Percentiles rank a stretch among this genome's conserved stretches.
phyloP scores from a whole-genome alignment of 257 asterid species.

The Capsicum baccatum region DNA sequence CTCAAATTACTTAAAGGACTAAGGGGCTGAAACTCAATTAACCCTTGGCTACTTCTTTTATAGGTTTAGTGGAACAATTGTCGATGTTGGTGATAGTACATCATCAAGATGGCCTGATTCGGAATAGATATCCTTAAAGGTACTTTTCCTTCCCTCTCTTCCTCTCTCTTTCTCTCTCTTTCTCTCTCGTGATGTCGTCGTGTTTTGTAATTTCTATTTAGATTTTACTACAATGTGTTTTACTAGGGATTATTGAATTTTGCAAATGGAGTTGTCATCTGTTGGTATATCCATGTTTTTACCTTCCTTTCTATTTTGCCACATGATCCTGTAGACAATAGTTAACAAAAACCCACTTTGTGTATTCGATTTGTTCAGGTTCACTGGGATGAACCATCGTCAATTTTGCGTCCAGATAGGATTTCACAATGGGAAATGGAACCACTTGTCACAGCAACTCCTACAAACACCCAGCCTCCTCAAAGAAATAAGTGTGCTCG shows the following conservation, averaged over 20 bases:
- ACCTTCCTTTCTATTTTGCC: not conserved
- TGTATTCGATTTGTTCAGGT: constrained; percentile 57
- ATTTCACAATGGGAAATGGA: constrained; percentile 97
- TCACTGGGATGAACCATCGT: constrained; percentile 98
- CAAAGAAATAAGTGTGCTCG: constrained; percentile 91
- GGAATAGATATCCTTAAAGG: constrained; percentile 95
- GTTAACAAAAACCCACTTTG: not conserved
- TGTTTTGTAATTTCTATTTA: not conserved
- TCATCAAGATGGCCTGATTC: constrained; percentile 90
- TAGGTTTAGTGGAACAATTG: constrained; percentile 97
- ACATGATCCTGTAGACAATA: not conserved
- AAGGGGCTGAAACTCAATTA: constrained; percentile 1
- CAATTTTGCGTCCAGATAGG: constrained; percentile 82
- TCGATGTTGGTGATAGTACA: constrained; percentile 72
- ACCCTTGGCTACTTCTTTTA: constrained; percentile 31
- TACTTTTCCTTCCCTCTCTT: constrained; percentile 27
- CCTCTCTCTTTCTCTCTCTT: too few species aligned
- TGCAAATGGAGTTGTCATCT: not conserved
- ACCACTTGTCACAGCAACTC: constrained; percentile 70
- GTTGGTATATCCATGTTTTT: not conserved
- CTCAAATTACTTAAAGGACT: not conserved
- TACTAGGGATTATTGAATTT: not conserved
- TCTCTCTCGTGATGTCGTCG: not conserved
- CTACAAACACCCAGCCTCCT: constrained; percentile 74
- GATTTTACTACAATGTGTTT: constrained; percentile 18